Evolutionary conservation across 2,329 filamentous ascomycete genomes (phyloP).

Genomic region (Furcasterigmium sp.): DNA sequence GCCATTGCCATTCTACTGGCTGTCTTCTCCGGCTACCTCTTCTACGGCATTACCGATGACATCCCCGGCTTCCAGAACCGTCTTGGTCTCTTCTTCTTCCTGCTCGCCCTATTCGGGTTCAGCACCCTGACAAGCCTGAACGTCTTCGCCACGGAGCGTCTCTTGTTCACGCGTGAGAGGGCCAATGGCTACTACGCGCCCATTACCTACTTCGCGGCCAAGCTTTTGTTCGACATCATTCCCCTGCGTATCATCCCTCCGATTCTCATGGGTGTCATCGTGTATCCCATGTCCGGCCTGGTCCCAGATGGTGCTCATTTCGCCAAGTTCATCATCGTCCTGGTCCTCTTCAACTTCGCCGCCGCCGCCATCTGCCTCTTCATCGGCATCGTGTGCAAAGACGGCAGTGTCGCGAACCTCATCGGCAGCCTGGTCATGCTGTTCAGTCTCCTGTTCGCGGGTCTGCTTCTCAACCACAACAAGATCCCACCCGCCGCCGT

Average conservation of each 20-base stretch:
- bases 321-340: constrained; percentile 82
- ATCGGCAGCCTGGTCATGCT: constrained; percentile 96
- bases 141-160: constrained; percentile 85
- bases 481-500: constrained; percentile 79
- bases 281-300: constrained; percentile 97
- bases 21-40: constrained; percentile 90
- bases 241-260: constrained; percentile 92
- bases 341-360: constrained; percentile 93
- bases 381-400: constrained; percentile 92
- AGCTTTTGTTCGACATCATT: constrained; percentile 97
- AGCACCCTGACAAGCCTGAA: constrained; percentile 90
- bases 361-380: constrained; percentile 92
- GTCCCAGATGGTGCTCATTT: constrained; percentile 80
- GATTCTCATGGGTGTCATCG: constrained; percentile 88
- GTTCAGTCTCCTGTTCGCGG: constrained; percentile 91
- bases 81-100: constrained; percentile 94
- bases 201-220: constrained; percentile 88
- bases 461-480: constrained; percentile 89
- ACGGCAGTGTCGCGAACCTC: constrained; percentile 84
- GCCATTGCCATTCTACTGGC: constrained; percentile 93
- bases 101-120: constrained; percentile 93
- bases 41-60: constrained; percentile 93
- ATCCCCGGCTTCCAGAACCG: constrained; percentile 98
- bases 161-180: constrained; percentile 87
- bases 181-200: constrained; percentile 97